phyloP scores from a whole-genome alignment of 148 eudicot genomes.

The Rhododendron vialii region DNA sequence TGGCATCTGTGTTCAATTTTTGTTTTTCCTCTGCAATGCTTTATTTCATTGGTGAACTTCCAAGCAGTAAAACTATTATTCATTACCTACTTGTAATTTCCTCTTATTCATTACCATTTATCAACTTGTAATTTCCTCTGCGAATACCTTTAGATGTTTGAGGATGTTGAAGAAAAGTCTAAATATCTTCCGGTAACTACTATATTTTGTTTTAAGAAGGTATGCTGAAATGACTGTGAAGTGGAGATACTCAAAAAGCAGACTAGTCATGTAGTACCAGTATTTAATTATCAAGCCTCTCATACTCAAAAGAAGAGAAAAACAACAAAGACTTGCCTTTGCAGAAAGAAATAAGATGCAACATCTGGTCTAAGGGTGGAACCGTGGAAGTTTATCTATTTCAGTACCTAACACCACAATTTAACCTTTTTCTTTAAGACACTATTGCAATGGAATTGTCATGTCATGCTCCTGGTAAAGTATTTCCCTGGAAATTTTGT shows the following conservation, averaged over 20 bases:
- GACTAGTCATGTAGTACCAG: neutral
- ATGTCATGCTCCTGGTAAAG: neutral
- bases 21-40: neutral
- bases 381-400: neutral
- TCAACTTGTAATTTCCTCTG: neutral
- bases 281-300: neutral
- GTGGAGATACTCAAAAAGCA: neutral
- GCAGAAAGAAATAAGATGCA: neutral
- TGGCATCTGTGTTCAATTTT: neutral
- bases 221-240: neutral
- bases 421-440: neutral
- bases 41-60: neutral
- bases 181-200: neutral
- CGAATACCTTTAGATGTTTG: neutral
- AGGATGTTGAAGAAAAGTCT: neutral
- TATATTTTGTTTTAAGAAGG: neutral
- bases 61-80: neutral
- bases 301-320: neutral
- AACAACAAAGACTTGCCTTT: neutral
- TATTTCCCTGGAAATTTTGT: neutral
- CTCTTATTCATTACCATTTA: neutral
- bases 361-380: neutral
- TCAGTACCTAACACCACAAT: neutral
- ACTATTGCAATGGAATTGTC: neutral
- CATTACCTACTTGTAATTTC: neutral